Base-by-base conservation (phyloP, 176 grass and related monocot genomes). In the Alopecurus myosuroides region DNA sequence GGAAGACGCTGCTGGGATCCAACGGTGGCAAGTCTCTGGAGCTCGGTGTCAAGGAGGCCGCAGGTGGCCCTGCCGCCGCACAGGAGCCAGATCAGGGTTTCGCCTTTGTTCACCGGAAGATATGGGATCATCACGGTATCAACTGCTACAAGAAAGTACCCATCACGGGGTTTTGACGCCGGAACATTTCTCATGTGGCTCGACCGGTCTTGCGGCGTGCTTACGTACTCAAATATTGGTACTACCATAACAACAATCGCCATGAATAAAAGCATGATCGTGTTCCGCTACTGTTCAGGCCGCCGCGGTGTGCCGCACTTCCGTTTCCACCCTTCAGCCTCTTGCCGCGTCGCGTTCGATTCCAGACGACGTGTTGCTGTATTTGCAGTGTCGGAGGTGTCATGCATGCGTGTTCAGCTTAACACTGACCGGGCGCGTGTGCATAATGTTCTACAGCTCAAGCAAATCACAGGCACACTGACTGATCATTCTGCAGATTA, bases 81-180 rank as follows among this genome's bases (percentile, higher is more conserved):
- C 22, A 10, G 26, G 26, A 65, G n/a, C 46, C 4, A 19, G 22
- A 36, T 10, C 33, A 39, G 7, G 44, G 46, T 22, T 35, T 30
- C 14, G 45, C 33, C 6, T 22, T 9, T 69, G 13, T 26, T 52
- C 63, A 5, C 50, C 22, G 13, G 31, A 81, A 51, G 46, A 39
- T 52, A 1, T 35, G 33, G 46, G 48, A 20, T 34, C 79, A 19
- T 33, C 79, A 20, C n/a, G 17, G 3, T 19, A 42, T 85, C 13
- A 64, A 77, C 6, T 37, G 30, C n/a, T 85, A 85, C 83, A 20
- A 85, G 35, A 85, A 69, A 50, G 4, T 69, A 0, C 83, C 74
- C 15, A 17, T 70, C 6, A 41, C 41, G 23, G 41, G 70, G n/a
- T 44, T 73, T 46, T 46, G 70, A 73, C 70, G 46, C 70, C 23